Conservation (phyloP, 1,284 basidiomycete genomes). For the Boletus holoroseus region DNA sequence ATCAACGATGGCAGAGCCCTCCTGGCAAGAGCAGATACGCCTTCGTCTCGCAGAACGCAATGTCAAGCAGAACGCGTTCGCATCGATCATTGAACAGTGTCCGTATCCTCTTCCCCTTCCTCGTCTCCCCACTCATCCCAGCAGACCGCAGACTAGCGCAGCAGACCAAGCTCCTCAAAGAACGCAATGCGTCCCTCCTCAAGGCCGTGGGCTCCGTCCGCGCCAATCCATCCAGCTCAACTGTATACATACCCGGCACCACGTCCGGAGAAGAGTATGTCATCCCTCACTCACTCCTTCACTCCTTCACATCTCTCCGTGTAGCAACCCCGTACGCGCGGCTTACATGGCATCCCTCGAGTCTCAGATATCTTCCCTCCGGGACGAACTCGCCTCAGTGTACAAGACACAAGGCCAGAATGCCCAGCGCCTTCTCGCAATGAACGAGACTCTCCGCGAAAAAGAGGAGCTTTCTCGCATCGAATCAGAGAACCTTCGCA, state of each 20-base stretch:
- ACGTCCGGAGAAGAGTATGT: constrained; percentile 61
- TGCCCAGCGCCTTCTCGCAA: constrained; percentile 83
- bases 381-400: constrained; percentile 86
- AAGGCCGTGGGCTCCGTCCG: constrained; percentile 71
- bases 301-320: constrained; percentile 13
- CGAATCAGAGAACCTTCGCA: constrained; percentile 72
- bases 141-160: constrained; percentile 84
- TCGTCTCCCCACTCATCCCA: constrained; percentile 15
- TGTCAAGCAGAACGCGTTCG: constrained; percentile 68
- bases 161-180: constrained; percentile 82
- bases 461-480: constrained; percentile 78
- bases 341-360: constrained; percentile 90
- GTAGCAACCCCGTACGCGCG: constrained; percentile 74
- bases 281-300: constrained; percentile 2
- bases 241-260: constrained; percentile 58
- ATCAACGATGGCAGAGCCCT: constrained; percentile 63
- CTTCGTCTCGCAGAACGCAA: constrained; percentile 75
- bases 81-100: constrained; percentile 88
- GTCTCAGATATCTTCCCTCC: constrained; percentile 83
- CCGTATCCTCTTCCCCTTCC: constrained; percentile 25
- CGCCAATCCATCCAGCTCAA: constrained; percentile 57
- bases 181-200: constrained; percentile 81
- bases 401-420: constrained; percentile 98
- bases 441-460: constrained; percentile 92
- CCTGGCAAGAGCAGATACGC: constrained; percentile 75